These are phyloP conservation scores for Potentilla sterilis DNA, from an alignment of 306 rosid species.

Conservation along the genomic window DNA sequence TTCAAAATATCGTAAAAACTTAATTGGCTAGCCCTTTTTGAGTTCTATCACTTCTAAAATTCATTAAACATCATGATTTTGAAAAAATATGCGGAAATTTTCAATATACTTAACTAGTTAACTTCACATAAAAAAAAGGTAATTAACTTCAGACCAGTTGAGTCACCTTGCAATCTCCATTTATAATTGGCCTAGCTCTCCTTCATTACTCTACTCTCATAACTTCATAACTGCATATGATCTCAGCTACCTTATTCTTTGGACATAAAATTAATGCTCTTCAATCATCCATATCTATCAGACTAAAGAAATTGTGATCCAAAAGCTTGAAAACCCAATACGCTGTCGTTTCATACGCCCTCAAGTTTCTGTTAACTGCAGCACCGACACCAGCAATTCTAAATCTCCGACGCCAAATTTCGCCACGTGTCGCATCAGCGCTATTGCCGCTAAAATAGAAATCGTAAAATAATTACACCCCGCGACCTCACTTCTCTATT, in stretches of 20 bases:
- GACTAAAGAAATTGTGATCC: not conserved
- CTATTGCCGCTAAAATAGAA: not conserved
- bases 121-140: no score
- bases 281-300: not conserved
- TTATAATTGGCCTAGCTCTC: no score
- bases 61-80: no score
- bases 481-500: conserved; percentile 30
- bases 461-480: not conserved
- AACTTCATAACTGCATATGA: not conserved
- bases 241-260: not conserved
- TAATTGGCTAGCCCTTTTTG: no score
- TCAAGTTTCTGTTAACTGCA: not conserved
- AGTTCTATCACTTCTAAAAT: no score
- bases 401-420: not conserved
- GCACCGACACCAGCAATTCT: conserved; percentile 48
- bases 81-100: no score
- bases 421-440: conserved; percentile 36
- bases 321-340: not conserved
- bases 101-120: no score
- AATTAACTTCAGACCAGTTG: no score
- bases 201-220: no score
- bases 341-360: not conserved
- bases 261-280: not conserved
- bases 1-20: no score
- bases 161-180: no score